Evolutionary conservation across 345 rosid genomes (phyloP), one percentile per base, ranked within the genome.

Genomic region (Excoecaria cochinchinensis): DNA sequence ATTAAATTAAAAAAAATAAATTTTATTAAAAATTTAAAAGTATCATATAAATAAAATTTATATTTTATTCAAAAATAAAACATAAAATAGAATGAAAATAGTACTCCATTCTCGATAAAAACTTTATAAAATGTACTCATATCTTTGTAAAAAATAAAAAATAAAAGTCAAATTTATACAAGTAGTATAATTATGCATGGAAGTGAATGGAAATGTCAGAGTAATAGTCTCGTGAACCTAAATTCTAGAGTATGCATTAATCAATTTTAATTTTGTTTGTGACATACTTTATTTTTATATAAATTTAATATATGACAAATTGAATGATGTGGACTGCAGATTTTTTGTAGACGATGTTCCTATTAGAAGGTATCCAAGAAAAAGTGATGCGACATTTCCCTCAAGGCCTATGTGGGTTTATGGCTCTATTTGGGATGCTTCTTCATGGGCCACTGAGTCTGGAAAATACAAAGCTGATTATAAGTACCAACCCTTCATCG

Each of bases 381-480:
- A 86, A 75, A 90, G 78, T 58, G 93, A 87, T 63, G 86, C 85
- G 4, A 90, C 89, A 13, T 94, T 89, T 69, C 98, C 98, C 0
- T 63, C 65, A 13, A 84, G 98, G 67, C 97, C 97, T 19, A 83
- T 94, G 97, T 91, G 87, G 86, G 80, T 87, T 4, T 91, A 91
- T 40, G 98, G 98, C 3, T 92, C 98, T 21, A 80, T 92, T 67
- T 92, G 98, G 98, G 98, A 94, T 74, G 98, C 97, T 38, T 94
- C 98, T 0, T 83, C 93, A 3, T 94, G 97, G 98, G 98, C 98
- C 77, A 94, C 98, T 0, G 98, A 94, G 76, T 77, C 89, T 17
- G 98, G 98, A 40, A 92, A 76, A 59, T 90, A 92, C 86, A 90
- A 86, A 79, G 97, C 90, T 0, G 89, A 92, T 59, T 94, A 94